Conservation (phyloP, 257 asterid genomes). For the Thymus mandschuricus region DNA sequence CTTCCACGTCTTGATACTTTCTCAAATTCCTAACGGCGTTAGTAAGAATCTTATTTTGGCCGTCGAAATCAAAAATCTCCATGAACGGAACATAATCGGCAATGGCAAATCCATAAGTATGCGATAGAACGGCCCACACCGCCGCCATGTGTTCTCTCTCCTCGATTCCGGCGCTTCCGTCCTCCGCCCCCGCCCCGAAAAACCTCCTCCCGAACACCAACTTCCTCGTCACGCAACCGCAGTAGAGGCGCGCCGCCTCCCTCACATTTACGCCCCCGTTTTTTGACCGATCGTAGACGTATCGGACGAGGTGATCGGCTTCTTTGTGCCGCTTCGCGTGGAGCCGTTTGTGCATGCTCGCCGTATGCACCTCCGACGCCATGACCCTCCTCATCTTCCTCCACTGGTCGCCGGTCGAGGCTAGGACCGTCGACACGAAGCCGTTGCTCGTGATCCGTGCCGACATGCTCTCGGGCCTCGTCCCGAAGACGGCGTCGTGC, state of each 20-base stretch:
- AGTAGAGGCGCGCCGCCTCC: constrained; percentile 20
- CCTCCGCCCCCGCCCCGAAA: constrained; percentile 34
- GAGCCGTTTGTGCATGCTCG: constrained; percentile 28
- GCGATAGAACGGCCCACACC: not conserved
- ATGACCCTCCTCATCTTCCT: constrained; percentile 38
- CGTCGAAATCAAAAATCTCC: constrained; percentile 39
- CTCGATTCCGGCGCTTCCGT: constrained; percentile 41
- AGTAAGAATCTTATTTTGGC: constrained; percentile 21
- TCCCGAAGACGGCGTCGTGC: constrained; percentile 29
- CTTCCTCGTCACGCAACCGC: constrained; percentile 33
- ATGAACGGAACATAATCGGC: constrained; percentile 40
- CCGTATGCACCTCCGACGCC: constrained; percentile 30
- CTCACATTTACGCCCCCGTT: constrained; percentile 33
- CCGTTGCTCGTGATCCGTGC: constrained; percentile 18
- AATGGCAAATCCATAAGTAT: constrained; percentile 23
- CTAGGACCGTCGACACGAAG: not conserved
- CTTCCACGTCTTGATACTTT: constrained; percentile 32
- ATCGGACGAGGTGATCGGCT: constrained; percentile 36
- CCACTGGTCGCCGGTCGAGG: constrained; percentile 35
- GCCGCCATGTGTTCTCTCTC: constrained; percentile 39
- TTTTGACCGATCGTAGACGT: constrained; percentile 2
- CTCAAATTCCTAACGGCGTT: constrained; percentile 19
- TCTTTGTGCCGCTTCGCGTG: constrained; percentile 33
- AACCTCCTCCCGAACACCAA: constrained; percentile 30
- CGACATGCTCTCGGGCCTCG: constrained; percentile 32